Evolutionary conservation across 805 yeast species (phyloP).

Genomic region (Wickerhamomyces rabaulensis): DNA sequence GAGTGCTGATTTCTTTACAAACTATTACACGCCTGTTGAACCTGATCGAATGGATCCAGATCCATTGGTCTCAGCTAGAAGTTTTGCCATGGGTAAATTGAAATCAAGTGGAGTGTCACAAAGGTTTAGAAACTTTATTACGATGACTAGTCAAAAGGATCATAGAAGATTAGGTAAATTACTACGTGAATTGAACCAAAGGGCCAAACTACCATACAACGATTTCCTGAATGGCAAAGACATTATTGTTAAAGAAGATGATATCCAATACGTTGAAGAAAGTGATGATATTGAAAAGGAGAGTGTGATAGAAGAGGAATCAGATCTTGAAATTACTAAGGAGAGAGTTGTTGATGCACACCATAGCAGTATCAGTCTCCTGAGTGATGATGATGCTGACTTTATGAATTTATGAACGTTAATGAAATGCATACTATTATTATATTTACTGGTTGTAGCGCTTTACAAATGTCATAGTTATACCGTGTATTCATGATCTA

Average conservation of each 20-base stretch:
- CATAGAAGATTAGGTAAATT: slow-evolving; percentile 10
- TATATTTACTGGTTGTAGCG: neutral
- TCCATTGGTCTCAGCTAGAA: slow-evolving; percentile 10
- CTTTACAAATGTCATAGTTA: too few species aligned
- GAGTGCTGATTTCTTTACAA: slow-evolving; percentile 13
- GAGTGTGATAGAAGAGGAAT: neutral
- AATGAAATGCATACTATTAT: neutral
- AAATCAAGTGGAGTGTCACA: slow-evolving; percentile 10
- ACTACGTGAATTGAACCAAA: neutral
- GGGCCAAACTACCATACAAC: neutral
- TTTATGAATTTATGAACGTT: slow-evolving; percentile 11
- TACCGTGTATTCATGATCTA: too few species aligned
- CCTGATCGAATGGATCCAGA: slow-evolving; percentile 4
- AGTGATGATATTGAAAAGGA: neutral
- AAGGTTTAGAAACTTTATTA: slow-evolving; percentile 11
- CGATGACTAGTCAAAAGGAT: slow-evolving; percentile 5
- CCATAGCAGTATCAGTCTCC: neutral
- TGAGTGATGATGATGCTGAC: slow-evolving; percentile 14
- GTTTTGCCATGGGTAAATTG: slow-evolving; percentile 9
- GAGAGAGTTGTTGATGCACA: neutral
- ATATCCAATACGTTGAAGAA: neutral
- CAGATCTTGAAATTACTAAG: slow-evolving; percentile 1
- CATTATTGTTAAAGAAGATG: neutral
- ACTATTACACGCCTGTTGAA: slow-evolving; percentile 6
- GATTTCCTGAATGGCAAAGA: neutral